Evolutionary conservation across 805 yeast species (phyloP).

Genomic region (Saccharomycopsis malanga): DNA sequence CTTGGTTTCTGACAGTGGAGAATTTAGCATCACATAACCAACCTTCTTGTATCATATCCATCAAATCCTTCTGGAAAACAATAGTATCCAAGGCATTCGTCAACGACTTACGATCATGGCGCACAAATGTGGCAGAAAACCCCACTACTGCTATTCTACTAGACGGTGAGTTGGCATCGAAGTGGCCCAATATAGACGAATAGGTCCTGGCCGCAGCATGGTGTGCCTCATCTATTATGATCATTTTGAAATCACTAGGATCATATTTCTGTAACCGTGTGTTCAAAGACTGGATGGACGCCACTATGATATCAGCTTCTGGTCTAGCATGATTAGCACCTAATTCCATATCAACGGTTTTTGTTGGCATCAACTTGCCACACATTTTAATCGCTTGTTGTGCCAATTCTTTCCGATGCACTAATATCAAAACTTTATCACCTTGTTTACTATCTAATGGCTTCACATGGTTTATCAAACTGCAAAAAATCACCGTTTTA

Average conservation of each 20-base stretch:
- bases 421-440: slow-evolving; percentile 49
- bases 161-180: slow-evolving; percentile 38
- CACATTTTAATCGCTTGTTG: slow-evolving; percentile 57
- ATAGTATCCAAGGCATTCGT: slow-evolving; percentile 61
- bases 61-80: slow-evolving; percentile 58
- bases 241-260: slow-evolving; percentile 55
- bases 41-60: slow-evolving; percentile 58
- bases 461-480: slow-evolving; percentile 37
- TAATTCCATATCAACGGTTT: slow-evolving; percentile 63
- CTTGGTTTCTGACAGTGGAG: slow-evolving; percentile 42
- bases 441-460: slow-evolving; percentile 14
- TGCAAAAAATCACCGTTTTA: slow-evolving; percentile 73
- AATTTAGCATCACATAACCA: slow-evolving; percentile 68
- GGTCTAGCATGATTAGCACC: slow-evolving; percentile 39
- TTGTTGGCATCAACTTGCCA: slow-evolving; percentile 39
- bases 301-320: slow-evolving; percentile 60
- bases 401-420: slow-evolving; percentile 76
- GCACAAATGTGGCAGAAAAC: slow-evolving; percentile 78
- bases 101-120: slow-evolving; percentile 64
- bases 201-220: slow-evolving; percentile 78
- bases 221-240: slow-evolving; percentile 88
- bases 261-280: slow-evolving; percentile 45
- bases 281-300: slow-evolving; percentile 64
- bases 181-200: slow-evolving; percentile 47
- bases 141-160: slow-evolving; percentile 60